phyloP scores from a whole-genome alignment of 768 basidiomycete species.

The Tulasnella sp. region DNA sequence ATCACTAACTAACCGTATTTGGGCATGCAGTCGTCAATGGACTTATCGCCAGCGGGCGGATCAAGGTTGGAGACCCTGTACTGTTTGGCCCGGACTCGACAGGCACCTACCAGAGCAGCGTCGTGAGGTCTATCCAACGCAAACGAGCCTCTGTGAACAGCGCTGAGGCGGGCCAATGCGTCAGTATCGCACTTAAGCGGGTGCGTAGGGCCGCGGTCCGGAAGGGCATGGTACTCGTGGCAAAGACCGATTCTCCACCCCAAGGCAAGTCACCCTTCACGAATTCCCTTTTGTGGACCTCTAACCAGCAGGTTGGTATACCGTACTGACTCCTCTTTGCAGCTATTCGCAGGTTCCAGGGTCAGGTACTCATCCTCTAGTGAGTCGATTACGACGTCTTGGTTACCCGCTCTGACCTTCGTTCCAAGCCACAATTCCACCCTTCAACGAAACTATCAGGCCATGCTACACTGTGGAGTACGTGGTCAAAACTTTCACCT shows the following conservation, averaged over 20 bases:
- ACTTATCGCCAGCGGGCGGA: slow-evolving; percentile 60
- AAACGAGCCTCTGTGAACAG: slow-evolving; percentile 72
- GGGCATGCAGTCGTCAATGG: slow-evolving; percentile 69
- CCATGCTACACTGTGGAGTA: slow-evolving; percentile 89
- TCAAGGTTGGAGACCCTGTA: slow-evolving; percentile 70
- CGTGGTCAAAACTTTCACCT: slow-evolving; percentile 21
- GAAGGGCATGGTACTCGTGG: slow-evolving; percentile 86
- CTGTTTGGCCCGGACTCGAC: slow-evolving; percentile 86
- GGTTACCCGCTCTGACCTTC: background rate
- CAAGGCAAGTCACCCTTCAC: slow-evolving; percentile 38
- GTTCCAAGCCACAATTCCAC: slow-evolving; percentile 71
- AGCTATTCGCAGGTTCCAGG: slow-evolving; percentile 82
- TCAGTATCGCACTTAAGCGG: slow-evolving; percentile 84
- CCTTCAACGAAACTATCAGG: slow-evolving; percentile 86
- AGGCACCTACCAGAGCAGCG: slow-evolving; percentile 69
- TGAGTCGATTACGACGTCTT: slow-evolving; percentile 30
- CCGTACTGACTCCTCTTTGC: slow-evolving; percentile 6
- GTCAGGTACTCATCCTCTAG: slow-evolving; percentile 88
- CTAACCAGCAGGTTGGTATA: background rate
- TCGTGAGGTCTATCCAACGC: slow-evolving; percentile 85
- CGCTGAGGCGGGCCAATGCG: slow-evolving; percentile 93
- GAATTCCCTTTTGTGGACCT: background rate
- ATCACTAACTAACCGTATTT: slow-evolving; percentile 42
- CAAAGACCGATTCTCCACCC: slow-evolving; percentile 65
- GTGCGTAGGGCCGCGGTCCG: slow-evolving; percentile 67